Percentiles rank a stretch among this genome's conserved stretches.
phyloP scores from a whole-genome alignment of 2,329 filamentous ascomycete genomes.

The Neoscytalidium dimidiatum region DNA sequence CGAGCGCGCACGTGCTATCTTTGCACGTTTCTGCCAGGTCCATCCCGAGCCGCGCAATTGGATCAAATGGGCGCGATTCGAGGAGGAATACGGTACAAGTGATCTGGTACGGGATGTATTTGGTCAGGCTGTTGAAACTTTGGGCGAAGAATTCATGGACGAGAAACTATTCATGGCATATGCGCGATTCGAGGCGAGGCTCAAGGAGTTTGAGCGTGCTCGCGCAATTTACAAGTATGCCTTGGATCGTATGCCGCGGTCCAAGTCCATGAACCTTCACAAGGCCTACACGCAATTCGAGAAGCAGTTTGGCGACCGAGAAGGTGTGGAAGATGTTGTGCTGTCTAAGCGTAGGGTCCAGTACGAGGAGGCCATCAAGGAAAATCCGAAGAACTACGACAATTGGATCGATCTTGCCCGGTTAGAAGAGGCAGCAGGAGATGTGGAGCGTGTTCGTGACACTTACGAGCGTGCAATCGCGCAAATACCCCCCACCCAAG shows the following conservation, averaged over 20 bases:
- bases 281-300: slow-evolving; percentile 97
- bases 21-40: slow-evolving; percentile 84
- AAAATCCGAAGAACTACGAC: slow-evolving; percentile 96
- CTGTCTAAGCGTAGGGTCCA: slow-evolving; percentile 89
- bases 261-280: slow-evolving; percentile 80
- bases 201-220: slow-evolving; percentile 93
- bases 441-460: slow-evolving; percentile 81
- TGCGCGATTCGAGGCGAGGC: slow-evolving; percentile 88
- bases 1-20: slow-evolving; percentile 86
- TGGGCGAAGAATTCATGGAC: slow-evolving; percentile 94
- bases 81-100: slow-evolving; percentile 91
- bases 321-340: slow-evolving; percentile 94
- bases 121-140: slow-evolving; percentile 79
- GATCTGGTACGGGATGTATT: slow-evolving; percentile 92
- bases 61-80: slow-evolving; percentile 98
- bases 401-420: slow-evolving; percentile 94
- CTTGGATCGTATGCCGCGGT: slow-evolving; percentile 85
- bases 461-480: slow-evolving; percentile 95
- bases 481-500: slow-evolving; percentile 89
- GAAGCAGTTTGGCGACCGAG: slow-evolving; percentile 92
- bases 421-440: slow-evolving; percentile 82
- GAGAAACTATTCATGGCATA: slow-evolving; percentile 95
- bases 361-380: slow-evolving; percentile 92
- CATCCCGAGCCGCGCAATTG: slow-evolving; percentile 95
- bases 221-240: slow-evolving; percentile 97